Percentiles rank a stretch among this genome's conserved stretches.
Conservation (phyloP, 2,329 filamentous ascomycete genomes). For the Pseudogymnoascus sp. region DNA sequence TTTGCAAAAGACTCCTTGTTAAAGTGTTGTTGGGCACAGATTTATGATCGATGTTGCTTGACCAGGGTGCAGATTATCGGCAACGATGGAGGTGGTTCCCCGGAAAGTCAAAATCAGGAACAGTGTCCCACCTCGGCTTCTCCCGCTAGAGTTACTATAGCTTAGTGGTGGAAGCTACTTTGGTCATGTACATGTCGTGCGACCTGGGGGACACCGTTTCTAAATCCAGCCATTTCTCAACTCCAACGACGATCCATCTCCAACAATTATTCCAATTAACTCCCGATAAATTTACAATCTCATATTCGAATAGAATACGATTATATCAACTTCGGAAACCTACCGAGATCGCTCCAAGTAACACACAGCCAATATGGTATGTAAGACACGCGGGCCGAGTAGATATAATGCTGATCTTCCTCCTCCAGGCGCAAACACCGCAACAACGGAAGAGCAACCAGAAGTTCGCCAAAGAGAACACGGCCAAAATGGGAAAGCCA, state of each 20-base stretch:
- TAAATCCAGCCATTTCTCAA: not conserved
- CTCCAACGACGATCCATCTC: slow-evolving; percentile 6
- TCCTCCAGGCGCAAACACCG: slow-evolving; percentile 65
- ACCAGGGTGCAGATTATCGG: not conserved
- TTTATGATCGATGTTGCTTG: not conserved
- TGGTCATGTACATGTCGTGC: slow-evolving; percentile 1
- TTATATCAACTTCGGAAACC: slow-evolving; percentile 3
- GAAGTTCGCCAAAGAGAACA: slow-evolving; percentile 67
- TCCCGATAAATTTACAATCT: not conserved
- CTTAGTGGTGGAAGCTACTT: slow-evolving; percentile 1
- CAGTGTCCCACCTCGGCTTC: not conserved
- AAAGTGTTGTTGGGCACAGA: not conserved
- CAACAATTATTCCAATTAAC: not conserved
- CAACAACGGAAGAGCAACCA: slow-evolving; percentile 74
- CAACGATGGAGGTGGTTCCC: not conserved
- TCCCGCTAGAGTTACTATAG: slow-evolving; percentile 1
- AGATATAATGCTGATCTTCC: not conserved
- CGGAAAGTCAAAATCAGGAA: slow-evolving; percentile 6
- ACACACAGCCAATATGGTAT: slow-evolving; percentile 18
- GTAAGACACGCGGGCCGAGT: not conserved
- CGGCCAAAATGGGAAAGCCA: slow-evolving; percentile 67
- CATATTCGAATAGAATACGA: not conserved
- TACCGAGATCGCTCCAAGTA: not conserved
- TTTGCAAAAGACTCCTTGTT: not conserved
- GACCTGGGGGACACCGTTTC: slow-evolving; percentile 8